A percentile compares a stretch with the other conserved stretches of the same genome.
phyloP scores from a whole-genome alignment of 2,329 filamentous ascomycete species.

The Neonectria sp. region DNA sequence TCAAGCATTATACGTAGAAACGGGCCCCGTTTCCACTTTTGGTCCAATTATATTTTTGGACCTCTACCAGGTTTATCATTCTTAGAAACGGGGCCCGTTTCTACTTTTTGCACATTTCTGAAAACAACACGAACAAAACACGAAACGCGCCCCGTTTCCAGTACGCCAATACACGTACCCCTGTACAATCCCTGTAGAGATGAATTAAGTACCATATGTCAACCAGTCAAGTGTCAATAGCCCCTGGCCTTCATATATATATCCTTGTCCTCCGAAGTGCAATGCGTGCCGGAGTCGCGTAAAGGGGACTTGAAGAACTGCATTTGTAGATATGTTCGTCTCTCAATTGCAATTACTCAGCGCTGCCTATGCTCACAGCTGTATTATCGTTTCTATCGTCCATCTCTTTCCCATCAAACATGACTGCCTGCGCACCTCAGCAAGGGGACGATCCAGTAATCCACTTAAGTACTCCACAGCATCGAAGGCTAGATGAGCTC shows the following conservation, averaged over 20 bases:
- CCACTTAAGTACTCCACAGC: neutral
- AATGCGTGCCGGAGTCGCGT: neutral
- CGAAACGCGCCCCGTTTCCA: constrained; percentile 4
- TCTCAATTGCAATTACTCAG: neutral
- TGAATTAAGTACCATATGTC: neutral
- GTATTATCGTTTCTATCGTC: neutral
- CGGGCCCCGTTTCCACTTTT: neutral
- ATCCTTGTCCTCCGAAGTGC: neutral
- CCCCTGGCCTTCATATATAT: neutral
- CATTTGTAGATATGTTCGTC: neutral
- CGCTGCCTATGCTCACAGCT: neutral
- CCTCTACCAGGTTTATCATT: constrained; percentile 1
- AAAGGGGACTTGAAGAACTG: neutral
- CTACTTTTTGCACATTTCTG: neutral
- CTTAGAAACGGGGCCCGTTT: constrained; percentile 6
- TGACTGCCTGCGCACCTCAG: neutral
- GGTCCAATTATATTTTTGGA: neutral
- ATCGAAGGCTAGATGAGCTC: constrained; percentile 3
- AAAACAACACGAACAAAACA: neutral
- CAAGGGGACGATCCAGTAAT: constrained; percentile 1
- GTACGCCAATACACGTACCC: neutral
- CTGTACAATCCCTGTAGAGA: neutral
- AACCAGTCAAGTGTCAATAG: neutral
- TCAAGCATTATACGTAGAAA: neutral
- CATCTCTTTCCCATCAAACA: constrained; percentile 3